Conservation (phyloP, 495 filamentous ascomycete genomes). For the Aspergillus nidulans region DNA sequence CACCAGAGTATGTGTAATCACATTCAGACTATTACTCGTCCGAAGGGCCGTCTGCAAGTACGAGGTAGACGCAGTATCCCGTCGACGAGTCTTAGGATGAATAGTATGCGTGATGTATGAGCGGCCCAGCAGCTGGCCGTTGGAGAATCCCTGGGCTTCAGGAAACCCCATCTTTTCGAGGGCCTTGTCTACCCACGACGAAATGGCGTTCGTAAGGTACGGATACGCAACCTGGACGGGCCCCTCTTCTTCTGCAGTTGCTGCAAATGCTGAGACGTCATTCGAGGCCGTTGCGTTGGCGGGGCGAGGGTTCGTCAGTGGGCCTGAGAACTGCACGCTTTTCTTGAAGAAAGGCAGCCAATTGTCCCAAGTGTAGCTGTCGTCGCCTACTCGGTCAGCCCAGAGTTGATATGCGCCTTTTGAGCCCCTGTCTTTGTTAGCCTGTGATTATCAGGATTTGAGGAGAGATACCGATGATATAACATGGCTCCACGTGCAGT, state of each 20-base stretch:
- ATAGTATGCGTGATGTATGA: conserved; percentile 38
- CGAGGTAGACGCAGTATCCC: conserved; percentile 34
- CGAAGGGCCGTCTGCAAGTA: conserved; percentile 24
- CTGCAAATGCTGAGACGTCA: conserved; percentile 29
- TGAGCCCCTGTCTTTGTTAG: background rate
- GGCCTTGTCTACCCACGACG: conserved; percentile 32
- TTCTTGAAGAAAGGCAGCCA: conserved; percentile 53
- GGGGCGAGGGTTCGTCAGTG: conserved; percentile 27
- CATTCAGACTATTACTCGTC: conserved; percentile 10
- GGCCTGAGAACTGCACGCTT: conserved; percentile 48
- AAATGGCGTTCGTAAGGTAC: conserved; percentile 44
- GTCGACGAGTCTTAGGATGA: conserved; percentile 22
- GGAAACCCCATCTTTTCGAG: conserved; percentile 40
- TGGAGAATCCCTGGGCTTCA: conserved; percentile 33
- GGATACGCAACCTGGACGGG: conserved; percentile 51
- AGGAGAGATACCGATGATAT: background rate
- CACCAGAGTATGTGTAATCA: conserved; percentile 18
- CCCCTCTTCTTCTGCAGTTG: conserved; percentile 15
- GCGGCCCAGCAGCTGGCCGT: conserved; percentile 35
- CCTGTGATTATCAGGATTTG: background rate
- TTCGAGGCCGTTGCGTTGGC: conserved; percentile 44
- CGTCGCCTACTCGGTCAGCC: conserved; percentile 54
- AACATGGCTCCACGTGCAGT: background rate
- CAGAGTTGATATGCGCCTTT: conserved; percentile 29
- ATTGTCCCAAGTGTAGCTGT: conserved; percentile 48